Base-by-base conservation (phyloP, 2,329 filamentous ascomycete species). In the Zasmidium angulare region DNA sequence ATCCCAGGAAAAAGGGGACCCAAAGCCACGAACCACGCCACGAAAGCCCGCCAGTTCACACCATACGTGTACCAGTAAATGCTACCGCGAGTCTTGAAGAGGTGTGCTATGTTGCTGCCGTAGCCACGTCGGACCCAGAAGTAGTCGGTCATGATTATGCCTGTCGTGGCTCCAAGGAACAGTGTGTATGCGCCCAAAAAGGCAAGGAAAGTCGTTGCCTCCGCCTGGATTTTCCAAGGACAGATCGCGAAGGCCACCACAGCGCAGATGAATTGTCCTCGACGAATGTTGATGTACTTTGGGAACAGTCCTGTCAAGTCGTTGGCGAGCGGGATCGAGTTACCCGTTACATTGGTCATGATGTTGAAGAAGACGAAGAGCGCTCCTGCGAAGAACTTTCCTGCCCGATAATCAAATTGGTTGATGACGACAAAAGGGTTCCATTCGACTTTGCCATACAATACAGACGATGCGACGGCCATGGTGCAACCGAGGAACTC, bases 221-320 rank as follows among this genome's bases (percentile, higher is more conserved):
- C 73, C 29, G 70, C 70, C 53, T 79, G 70, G 14, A 80, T 71
- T 46, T 77, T 71, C 77, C 77, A 79, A 1, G 77, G 77, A 40
- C 75, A 70, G 17, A 76, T 66, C 0, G 71, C 65, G 0, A 71
- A 63, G 2, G 72, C 72, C 7, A 78, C 64, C 1, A 78, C 53
- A 3, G 70, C 71, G 55, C 76, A 74, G 29, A 78, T 65, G 17
- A 78, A 61, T 56, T 76, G 74, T n/a, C 77, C 77, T 26, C 77
- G 69, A 7, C 73, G 70, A 53, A 79, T 79, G 11, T 72, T 79
- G 55, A 79, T 71, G 61, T 74, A 79, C 40, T 71, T 70, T 1
- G 77, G 77, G 36, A 77, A 71, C 0, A 79, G 69, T 10, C 74
- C 75, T 2, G 72, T n/a, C n/a, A n/a, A n/a, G n/a, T n/a, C n/a